Evolutionary conservation across 129 eudicot species (phyloP).

Genomic region (Escallonia herrerae): DNA sequence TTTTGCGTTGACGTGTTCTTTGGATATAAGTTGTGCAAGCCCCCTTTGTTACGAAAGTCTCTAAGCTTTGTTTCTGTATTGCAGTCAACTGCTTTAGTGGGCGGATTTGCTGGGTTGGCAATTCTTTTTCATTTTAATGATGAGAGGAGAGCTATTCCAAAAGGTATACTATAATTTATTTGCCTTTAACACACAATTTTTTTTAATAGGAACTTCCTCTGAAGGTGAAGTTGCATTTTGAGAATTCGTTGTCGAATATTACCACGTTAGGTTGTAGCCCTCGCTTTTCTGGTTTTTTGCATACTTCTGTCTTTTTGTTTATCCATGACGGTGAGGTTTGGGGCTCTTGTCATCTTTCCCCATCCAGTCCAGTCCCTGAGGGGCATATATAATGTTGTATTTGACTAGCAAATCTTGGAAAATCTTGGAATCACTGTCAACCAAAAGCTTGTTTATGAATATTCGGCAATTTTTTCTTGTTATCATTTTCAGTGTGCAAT

Average conservation of each 20-base stretch:
- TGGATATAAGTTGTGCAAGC: background rate
- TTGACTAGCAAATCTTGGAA: too few species aligned
- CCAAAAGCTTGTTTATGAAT: too few species aligned
- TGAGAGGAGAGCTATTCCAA: conserved; percentile 55
- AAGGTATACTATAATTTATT: conserved; percentile 32
- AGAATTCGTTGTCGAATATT: background rate
- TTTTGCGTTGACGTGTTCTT: background rate
- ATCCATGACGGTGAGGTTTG: background rate
- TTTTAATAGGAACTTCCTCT: background rate
- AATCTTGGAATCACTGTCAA: too few species aligned
- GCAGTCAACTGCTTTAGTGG: conserved; percentile 60
- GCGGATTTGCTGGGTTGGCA: conserved; percentile 60
- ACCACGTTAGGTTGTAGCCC: background rate
- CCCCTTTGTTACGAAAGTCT: background rate
- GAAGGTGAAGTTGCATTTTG: background rate
- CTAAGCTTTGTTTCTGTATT: conserved; percentile 23
- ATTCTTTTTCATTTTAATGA: conserved; percentile 57
- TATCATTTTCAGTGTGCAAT: too few species aligned
- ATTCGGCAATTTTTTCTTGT: too few species aligned
- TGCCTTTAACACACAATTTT: background rate
- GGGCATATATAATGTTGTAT: background rate
- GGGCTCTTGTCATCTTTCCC: background rate
- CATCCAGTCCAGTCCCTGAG: background rate
- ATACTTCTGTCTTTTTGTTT: background rate
- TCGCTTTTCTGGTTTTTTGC: background rate